Percentiles rank a stretch among this genome's conserved stretches.
Evolutionary conservation across 371 early-diverging fungal genomes (phyloP).

Genomic region (Dichotomocladium elegans): DNA sequence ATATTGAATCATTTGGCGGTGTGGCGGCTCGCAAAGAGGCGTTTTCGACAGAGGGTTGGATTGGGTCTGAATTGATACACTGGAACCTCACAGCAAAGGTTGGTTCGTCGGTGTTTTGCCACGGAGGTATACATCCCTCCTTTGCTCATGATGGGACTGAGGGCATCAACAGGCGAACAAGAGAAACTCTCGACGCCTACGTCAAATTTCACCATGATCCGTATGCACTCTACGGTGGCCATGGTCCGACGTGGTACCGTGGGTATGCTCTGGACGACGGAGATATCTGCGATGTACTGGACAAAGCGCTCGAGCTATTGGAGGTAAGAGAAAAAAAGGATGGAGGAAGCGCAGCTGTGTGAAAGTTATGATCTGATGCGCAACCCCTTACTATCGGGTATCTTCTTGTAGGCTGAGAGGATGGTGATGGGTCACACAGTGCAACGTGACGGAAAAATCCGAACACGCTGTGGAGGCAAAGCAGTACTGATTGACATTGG

Average conservation of each 20-base stretch:
- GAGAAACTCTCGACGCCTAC: constrained; percentile 26
- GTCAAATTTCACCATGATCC: constrained; percentile 25
- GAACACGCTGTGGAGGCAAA: constrained; percentile 59
- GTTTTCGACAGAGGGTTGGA: constrained; percentile 61
- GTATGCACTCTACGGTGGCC: constrained; percentile 35
- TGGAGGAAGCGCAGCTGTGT: no score
- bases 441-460: constrained; percentile 59
- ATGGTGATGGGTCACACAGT: constrained; percentile 81
- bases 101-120: constrained; percentile 66
- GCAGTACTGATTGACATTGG: constrained; percentile 76
- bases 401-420: constrained; percentile 55
- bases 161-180: constrained; percentile 51
- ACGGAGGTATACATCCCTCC: constrained; percentile 65
- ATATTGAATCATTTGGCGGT: constrained; percentile 65
- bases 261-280: constrained; percentile 64
- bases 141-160: constrained; percentile 52
- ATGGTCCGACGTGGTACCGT: constrained; percentile 62
- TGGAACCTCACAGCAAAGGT: constrained; percentile 61
- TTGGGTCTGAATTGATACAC: constrained; percentile 55
- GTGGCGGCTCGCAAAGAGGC: constrained; percentile 43
- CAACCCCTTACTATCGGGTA: no score
- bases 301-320: constrained; percentile 45
- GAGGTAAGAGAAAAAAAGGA: constrained; percentile 20
- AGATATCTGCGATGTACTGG: constrained; percentile 46
- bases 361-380: no score